Percentiles rank a stretch among this genome's conserved stretches.
Conservation (phyloP, 306 rosid genomes). For the Medicago arabica region DNA sequence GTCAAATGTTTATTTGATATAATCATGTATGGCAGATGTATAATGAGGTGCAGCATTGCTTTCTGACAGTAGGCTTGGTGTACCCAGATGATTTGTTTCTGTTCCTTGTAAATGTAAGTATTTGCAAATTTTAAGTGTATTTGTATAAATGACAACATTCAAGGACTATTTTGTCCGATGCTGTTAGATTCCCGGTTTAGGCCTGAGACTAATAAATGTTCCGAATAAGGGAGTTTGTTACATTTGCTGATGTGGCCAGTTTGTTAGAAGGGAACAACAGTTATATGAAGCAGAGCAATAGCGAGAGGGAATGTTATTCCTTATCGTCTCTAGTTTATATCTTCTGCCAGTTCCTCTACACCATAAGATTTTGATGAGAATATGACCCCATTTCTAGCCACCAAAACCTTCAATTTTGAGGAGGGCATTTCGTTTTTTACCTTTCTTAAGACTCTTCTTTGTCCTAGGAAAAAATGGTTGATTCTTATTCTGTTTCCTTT, state of each 20-base stretch:
- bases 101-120: constrained; percentile 86
- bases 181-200: too few species aligned
- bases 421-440: constrained; percentile 22
- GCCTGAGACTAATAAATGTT: too few species aligned
- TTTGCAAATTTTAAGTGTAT: constrained; percentile 19
- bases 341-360: too few species aligned
- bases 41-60: constrained; percentile 96
- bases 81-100: constrained; percentile 90
- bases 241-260: too few species aligned
- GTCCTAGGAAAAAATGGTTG: background rate
- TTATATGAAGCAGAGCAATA: too few species aligned
- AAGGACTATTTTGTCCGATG: too few species aligned
- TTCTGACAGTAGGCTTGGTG: constrained; percentile 87
- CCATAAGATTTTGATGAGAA: too few species aligned
- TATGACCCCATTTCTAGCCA: too few species aligned
- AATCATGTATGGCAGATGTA: constrained; percentile 69
- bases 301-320: too few species aligned
- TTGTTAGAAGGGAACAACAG: too few species aligned
- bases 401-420: background rate
- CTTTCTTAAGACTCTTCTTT: constrained; percentile 19
- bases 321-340: too few species aligned
- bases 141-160: constrained; percentile 24
- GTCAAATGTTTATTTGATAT: constrained; percentile 24
- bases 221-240: too few species aligned
- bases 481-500: constrained; percentile 24